Evolutionary conservation across 163 green algal genomes (phyloP), one percentile per base, ranked within the genome.

Genomic region (Coccomyxa subellipsoidea): DNA sequence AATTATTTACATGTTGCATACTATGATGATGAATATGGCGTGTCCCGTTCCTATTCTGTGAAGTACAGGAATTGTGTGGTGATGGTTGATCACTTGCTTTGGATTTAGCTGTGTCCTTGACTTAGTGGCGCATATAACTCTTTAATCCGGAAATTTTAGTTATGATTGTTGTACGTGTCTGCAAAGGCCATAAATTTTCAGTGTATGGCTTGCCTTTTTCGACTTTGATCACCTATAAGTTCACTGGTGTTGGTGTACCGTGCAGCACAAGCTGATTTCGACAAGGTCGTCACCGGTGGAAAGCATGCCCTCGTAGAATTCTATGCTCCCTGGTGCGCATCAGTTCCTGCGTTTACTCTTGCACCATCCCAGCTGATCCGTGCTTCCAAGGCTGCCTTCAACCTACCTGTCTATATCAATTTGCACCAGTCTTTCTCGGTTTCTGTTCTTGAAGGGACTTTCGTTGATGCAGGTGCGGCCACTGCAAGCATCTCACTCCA

Each of bases 401-500:
- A n/a, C n/a, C n/a, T n/a, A n/a, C n/a, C n/a, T n/a, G 47, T 66
- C 47, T 66, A 66, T 18, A 66, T 66, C 47, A 66, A 29, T 66
- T 66, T 66, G 47, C 47, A 66, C 12, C 12, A 66, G 47, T 18
- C 47, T 66, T 12, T 66, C 47, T 66, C 18, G 47, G 12, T 18
- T 66, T n/a, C n/a, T n/a, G n/a, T n/a, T n/a, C n/a, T n/a, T n/a
- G n/a, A n/a, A n/a, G 23, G 5, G 15, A 27, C 47, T 59, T 59
- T 66, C 8, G 0, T 69, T 69, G 25, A 34, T 31, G 21, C 36
- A 80, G 76, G 76, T 96, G 91, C 75, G 91, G 92, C 31, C 92
- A 96, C 84, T 96, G 93, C 87, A 96, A 96, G 83, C 38, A 84
- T 37, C 81, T 94, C 80, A 88, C 85, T 7, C 91, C 91, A 31